Base-by-base conservation (phyloP, 2,329 filamentous ascomycete genomes). In the Ascochyta pisi region DNA sequence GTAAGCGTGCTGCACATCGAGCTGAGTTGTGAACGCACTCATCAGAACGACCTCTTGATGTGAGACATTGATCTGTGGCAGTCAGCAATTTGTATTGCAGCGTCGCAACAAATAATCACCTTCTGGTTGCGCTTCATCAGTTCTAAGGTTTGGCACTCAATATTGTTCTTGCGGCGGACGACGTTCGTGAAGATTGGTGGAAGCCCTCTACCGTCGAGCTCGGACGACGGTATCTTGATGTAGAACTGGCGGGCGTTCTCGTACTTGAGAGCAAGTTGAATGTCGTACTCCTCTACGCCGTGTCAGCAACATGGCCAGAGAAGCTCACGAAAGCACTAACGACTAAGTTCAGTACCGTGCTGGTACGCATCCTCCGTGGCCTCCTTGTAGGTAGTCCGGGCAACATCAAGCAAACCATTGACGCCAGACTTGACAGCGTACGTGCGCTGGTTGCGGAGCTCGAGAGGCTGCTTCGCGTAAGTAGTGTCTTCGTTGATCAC, bases 391-490 rank as follows among this genome's bases (percentile, higher is more conserved):
- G 91, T 92, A 67, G 92, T 89, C 5, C 93, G 85, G 31, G 92
- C 91, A 34, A 97, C 90, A 75, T 97, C 94, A 4, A 98, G 84
- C 53, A 97, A 84, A 2, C 91, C 91, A 65, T 91, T 92, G 38
- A 95, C 86, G 0, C 91, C 91, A 41, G 91, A 86, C 84, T 89
- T 95, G 29, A 98, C 89, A 22, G 94, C 94, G 77, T 96, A 97
- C 0, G 89, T 91, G 60, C 94, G 83, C 71, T 98, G 94, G 58
- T 97, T 96, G 13, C 93, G 85, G 53, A 96, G 81, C 59, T 97
- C 94, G 4, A 98, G 81, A 0, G 95, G 89, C 22, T 88, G 86
- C 42, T 84, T 90, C 55, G 91, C 89, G 64, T 90, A 96, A 0
- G 83, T 84, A 0, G 92, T 90, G 70, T 96, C 90, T 8, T 90